These are phyloP conservation scores for Xerocomus nothofagi DNA, from an alignment of 1,284 basidiomycete genomes.

Conservation along the genomic window DNA sequence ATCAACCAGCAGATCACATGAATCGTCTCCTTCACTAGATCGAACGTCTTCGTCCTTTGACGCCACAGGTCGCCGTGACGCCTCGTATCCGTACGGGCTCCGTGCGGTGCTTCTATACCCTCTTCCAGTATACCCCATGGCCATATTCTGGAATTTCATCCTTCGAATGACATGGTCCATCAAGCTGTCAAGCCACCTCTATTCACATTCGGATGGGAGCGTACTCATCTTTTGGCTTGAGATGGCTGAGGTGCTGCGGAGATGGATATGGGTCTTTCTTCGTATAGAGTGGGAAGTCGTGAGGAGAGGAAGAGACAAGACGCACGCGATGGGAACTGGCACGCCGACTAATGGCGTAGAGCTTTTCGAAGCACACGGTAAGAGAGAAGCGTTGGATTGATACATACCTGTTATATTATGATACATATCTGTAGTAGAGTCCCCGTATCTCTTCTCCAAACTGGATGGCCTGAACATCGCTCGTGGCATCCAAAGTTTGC, in stretches of 20 bases:
- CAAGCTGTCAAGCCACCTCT: conserved; percentile 87
- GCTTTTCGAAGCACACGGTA: conserved; percentile 15
- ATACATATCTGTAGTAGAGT: conserved; percentile 20
- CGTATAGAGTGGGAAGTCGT: conserved; percentile 95
- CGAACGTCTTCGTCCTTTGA: conserved; percentile 11
- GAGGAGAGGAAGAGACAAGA: conserved; percentile 42
- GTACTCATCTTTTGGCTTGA: conserved; percentile 89
- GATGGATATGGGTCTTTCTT: conserved; percentile 98
- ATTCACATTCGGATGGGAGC: conserved; percentile 81
- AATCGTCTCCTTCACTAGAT: conserved; percentile 14
- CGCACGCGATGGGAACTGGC: conserved; percentile 9
- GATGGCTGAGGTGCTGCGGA: conserved; percentile 81
- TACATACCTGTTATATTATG: background rate
- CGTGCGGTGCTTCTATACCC: conserved; percentile 74
- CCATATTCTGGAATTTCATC: conserved; percentile 83
- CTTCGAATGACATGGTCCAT: conserved; percentile 95
- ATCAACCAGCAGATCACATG: conserved; percentile 32
- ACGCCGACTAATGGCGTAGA: conserved; percentile 13
- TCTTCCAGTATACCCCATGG: conserved; percentile 83
- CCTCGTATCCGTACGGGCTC: conserved; percentile 65
- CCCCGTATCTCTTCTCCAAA: background rate
- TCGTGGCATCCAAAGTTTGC: background rate
- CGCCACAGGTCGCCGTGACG: conserved; percentile 23
- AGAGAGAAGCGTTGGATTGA: conserved; percentile 19
- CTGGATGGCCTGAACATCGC: background rate